phyloP scores from a whole-genome alignment of 164 flowering plant genomes.

The Vitis labrusca region DNA sequence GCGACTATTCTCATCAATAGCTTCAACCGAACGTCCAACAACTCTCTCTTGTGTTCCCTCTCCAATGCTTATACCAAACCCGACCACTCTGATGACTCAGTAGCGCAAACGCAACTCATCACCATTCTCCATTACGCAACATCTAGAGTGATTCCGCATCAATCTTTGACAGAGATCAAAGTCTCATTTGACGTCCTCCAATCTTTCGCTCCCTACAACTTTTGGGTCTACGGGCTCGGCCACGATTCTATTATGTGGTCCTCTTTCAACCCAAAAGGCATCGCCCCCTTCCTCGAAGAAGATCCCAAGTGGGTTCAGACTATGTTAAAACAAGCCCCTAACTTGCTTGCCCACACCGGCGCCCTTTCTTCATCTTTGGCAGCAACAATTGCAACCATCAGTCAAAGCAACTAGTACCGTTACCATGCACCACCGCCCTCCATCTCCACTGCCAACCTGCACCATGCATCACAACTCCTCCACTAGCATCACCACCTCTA shows the following conservation, averaged over 20 bases:
- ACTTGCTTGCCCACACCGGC: constrained; percentile 45
- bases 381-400: too few species aligned
- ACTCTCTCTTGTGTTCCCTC: neutral
- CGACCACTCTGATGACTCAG: neutral
- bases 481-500: too few species aligned
- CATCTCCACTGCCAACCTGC: too few species aligned
- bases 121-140: constrained; percentile 58
- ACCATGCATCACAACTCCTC: too few species aligned
- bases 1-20: neutral
- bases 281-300: constrained; percentile 63
- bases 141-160: constrained; percentile 37
- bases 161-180: constrained; percentile 30
- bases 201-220: constrained; percentile 33
- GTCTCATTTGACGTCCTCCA: constrained; percentile 33
- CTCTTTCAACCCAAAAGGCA: constrained; percentile 43
- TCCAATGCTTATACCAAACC: neutral
- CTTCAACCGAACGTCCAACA: neutral
- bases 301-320: constrained; percentile 54
- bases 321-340: constrained; percentile 41
- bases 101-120: constrained; percentile 28
- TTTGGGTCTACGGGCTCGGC: constrained; percentile 54
- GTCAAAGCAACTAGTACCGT: too few species aligned
- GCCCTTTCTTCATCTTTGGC: too few species aligned
- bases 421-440: too few species aligned
- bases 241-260: constrained; percentile 59